Conservation (phyloP, 192 early-diverging fungal species). For the Podila epicladia region DNA sequence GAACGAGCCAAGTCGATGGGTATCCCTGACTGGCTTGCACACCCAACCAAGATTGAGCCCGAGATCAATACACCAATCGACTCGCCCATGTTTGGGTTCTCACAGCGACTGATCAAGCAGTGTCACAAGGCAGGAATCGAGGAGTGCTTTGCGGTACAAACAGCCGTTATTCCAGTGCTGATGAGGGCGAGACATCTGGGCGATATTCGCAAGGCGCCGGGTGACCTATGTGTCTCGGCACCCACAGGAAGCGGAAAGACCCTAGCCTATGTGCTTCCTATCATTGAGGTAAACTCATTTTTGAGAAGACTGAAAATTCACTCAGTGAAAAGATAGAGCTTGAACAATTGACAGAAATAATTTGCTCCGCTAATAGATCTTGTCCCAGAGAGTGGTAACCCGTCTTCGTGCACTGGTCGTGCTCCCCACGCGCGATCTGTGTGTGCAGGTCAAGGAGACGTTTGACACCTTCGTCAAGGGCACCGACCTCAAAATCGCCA, state of each 20-base stretch:
- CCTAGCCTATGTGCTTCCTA: slow-evolving; percentile 93
- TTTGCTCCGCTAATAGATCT: slow-evolving; percentile 49
- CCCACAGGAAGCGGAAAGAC: slow-evolving; percentile 98
- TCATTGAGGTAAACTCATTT: slow-evolving; percentile 69
- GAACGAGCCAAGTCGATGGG: slow-evolving; percentile 69
- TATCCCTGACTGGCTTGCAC: slow-evolving; percentile 89
- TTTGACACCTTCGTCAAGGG: slow-evolving; percentile 83
- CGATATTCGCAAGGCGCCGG: slow-evolving; percentile 76
- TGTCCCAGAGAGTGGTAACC: slow-evolving; percentile 77
- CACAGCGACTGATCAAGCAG: slow-evolving; percentile 65
- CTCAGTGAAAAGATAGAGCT: no score
- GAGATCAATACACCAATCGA: slow-evolving; percentile 58
- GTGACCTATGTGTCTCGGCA: slow-evolving; percentile 94
- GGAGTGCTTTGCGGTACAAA: slow-evolving; percentile 91
- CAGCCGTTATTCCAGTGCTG: slow-evolving; percentile 85
- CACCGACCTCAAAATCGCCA: slow-evolving; percentile 78
- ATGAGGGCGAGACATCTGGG: slow-evolving; percentile 71
- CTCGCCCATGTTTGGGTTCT: slow-evolving; percentile 68
- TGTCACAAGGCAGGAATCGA: slow-evolving; percentile 72
- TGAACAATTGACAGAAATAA: neutral
- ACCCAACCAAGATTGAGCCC: slow-evolving; percentile 79
- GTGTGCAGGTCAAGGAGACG: slow-evolving; percentile 85
- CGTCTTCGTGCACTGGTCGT: slow-evolving; percentile 90
- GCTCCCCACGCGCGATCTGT: slow-evolving; percentile 94
- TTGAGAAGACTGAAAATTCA: neutral